These are phyloP conservation scores for Salix exigua DNA, from an alignment of 345 rosid species.

Conservation along the genomic window DNA sequence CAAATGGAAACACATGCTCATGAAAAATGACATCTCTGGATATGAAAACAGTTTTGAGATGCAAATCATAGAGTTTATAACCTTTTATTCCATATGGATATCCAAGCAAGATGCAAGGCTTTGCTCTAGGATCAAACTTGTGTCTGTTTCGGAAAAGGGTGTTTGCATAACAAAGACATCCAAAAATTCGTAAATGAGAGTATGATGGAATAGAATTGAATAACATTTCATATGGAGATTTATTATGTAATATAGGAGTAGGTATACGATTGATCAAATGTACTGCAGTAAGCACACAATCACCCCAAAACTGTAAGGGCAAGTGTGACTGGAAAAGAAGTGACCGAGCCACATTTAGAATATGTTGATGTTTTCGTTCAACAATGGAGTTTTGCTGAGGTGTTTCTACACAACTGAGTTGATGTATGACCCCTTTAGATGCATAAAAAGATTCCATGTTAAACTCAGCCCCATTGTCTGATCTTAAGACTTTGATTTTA, in stretches of 20 bases:
- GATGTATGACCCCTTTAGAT: not conserved
- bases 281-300: not conserved
- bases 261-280: not conserved
- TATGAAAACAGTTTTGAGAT: rapidly evolving
- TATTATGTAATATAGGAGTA: not conserved
- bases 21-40: not conserved
- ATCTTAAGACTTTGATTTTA: not conserved
- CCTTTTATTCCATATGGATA: not conserved
- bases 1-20: not conserved
- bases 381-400: not conserved
- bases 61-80: not conserved
- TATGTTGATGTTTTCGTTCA: not conserved
- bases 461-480: not conserved
- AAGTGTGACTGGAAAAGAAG: not conserved
- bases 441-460: not conserved
- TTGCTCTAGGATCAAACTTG: not conserved
- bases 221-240: not conserved
- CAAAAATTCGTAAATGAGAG: not conserved
- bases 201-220: not conserved
- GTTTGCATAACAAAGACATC: not conserved
- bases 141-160: not conserved
- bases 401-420: not conserved
- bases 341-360: not conserved
- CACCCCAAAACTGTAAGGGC: not conserved
- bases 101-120: not conserved